Conservation (phyloP, 2,329 filamentous ascomycete genomes). For the Raffaelea arxii region DNA sequence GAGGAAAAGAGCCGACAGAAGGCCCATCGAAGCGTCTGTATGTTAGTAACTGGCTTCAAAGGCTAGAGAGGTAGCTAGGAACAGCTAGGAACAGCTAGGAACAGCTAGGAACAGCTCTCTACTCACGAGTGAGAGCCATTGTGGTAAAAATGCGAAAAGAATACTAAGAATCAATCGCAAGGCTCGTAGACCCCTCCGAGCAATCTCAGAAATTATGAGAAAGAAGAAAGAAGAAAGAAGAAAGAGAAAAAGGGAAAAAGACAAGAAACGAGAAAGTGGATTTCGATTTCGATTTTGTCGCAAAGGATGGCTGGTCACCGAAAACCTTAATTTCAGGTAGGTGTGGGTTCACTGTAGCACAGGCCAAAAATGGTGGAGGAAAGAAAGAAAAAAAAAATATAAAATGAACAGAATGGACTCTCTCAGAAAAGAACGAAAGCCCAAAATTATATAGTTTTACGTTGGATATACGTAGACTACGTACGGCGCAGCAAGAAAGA, state of each 20-base stretch:
- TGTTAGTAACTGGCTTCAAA: not conserved
- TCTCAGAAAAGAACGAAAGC: no score
- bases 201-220: not conserved
- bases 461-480: no score
- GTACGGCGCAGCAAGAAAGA: no score
- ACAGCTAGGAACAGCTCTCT: no score
- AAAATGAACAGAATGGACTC: not conserved
- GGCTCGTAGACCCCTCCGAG: no score
- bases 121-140: not conserved
- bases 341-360: not conserved
- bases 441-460: no score
- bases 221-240: not conserved
- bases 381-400: not conserved
- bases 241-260: not conserved
- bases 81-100: no score
- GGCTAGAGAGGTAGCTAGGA: not conserved
- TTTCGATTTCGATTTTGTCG: no score
- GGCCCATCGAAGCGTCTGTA: constrained; percentile 30
- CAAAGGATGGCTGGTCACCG: no score
- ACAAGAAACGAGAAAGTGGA: not conserved
- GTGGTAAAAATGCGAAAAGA: not conserved
- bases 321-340: no score
- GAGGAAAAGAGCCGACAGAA: constrained; percentile 37
- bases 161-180: no score
- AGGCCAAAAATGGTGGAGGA: not conserved